Conservation (phyloP, 208 protist genomes). For the Zelonia costaricensis region DNA sequence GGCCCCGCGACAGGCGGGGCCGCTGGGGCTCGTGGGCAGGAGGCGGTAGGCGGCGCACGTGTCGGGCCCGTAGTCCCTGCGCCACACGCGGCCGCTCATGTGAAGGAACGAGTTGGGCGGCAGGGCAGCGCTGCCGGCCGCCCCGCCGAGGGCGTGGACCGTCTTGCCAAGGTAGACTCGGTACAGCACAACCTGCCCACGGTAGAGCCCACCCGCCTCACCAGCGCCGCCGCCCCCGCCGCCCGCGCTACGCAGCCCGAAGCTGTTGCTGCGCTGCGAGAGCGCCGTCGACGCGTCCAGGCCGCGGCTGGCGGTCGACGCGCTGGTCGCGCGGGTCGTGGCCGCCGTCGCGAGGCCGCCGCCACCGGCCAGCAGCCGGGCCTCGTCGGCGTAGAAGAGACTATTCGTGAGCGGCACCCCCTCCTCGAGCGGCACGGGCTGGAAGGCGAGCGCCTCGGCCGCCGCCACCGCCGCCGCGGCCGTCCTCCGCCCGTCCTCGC, state of each 20-base stretch:
- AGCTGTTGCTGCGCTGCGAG: constrained; percentile 4
- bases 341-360: constrained; percentile 8
- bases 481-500: constrained; percentile 9
- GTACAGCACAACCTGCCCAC: constrained; percentile 32
- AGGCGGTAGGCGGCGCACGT: constrained; percentile 77
- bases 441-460: not conserved
- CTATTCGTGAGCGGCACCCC: constrained; percentile 89
- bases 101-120: constrained; percentile 28
- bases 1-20: not conserved
- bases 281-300: not conserved
- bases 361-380: constrained; percentile 42
- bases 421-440: constrained; percentile 29
- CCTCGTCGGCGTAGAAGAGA: constrained; percentile 84
- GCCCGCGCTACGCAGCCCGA: not conserved
- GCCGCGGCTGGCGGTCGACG: not conserved
- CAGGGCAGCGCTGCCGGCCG: not conserved
- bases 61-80: constrained; percentile 54
- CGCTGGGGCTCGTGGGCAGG: constrained; percentile 23
- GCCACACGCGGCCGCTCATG: constrained; percentile 31
- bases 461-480: not conserved
- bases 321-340: not conserved
- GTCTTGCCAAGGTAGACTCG: constrained; percentile 36
- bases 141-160: constrained; percentile 19
- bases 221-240: constrained; percentile 1
- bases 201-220: constrained; percentile 2